Conservation (phyloP, 495 filamentous ascomycete species). For the Achaetomiella virescens region DNA sequence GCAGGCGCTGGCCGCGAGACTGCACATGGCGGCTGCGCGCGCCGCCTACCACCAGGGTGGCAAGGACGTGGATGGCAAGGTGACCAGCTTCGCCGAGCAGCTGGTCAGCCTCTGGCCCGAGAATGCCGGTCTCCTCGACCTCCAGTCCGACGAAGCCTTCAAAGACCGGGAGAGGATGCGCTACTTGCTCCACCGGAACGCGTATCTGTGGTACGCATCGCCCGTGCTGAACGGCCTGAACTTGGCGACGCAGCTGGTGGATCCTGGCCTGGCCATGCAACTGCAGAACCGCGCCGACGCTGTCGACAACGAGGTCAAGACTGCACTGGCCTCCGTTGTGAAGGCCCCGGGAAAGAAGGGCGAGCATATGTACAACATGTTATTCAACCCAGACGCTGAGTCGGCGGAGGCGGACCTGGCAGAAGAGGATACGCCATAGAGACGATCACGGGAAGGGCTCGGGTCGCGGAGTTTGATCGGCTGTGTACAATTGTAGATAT, state of each 20-base stretch:
- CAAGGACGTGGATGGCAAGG: conserved; percentile 22
- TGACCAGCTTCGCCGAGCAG: conserved; percentile 31
- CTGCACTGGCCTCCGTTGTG: conserved; percentile 9
- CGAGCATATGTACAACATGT: conserved; percentile 18
- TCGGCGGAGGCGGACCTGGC: conserved; percentile 7
- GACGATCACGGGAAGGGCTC: neutral
- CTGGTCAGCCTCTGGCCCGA: conserved; percentile 35
- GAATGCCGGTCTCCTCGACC: conserved; percentile 23
- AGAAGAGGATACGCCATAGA: neutral
- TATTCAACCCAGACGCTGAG: conserved; percentile 16
- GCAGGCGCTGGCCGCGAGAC: conserved; percentile 29
- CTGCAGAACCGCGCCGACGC: conserved; percentile 23
- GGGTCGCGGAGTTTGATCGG: neutral
- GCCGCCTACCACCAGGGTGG: conserved; percentile 21
- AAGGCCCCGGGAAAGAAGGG: conserved; percentile 1
- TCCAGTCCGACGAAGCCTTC: conserved; percentile 28
- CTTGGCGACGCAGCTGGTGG: conserved; percentile 32
- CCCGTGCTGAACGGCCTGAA: conserved; percentile 39
- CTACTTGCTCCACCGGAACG: conserved; percentile 25
- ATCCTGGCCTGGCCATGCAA: conserved; percentile 28
- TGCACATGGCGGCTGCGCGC: conserved; percentile 36
- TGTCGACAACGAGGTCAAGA: conserved; percentile 24
- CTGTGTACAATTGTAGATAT: conserved; percentile 18
- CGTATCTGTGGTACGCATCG: conserved; percentile 22
- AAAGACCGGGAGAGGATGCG: conserved; percentile 4